phyloP scores from a whole-genome alignment of 345 rosid species.

The Linum trigynum region DNA sequence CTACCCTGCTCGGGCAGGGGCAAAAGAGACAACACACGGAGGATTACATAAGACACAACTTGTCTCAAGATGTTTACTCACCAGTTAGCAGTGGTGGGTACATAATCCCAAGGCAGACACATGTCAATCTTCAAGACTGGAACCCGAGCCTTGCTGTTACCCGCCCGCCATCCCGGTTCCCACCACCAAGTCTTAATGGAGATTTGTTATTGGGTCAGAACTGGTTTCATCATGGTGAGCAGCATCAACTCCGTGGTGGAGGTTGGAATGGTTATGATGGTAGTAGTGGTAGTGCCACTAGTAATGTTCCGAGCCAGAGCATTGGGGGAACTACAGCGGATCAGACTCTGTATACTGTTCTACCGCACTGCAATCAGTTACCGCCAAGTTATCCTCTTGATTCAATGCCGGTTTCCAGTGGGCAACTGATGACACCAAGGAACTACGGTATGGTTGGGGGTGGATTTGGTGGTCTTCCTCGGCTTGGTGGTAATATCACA shows the following conservation, averaged over 20 bases:
- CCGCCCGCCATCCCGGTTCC: constrained; percentile 40
- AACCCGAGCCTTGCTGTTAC: constrained; percentile 24
- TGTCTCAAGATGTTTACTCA: constrained; percentile 37
- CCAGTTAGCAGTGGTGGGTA: constrained; percentile 37
- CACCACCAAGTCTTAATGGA: constrained; percentile 30
- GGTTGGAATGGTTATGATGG: constrained; percentile 50
- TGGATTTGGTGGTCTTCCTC: neutral
- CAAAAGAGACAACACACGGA: constrained; percentile 43
- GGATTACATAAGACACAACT: constrained; percentile 45
- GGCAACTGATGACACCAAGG: constrained; percentile 48
- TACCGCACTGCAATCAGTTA: constrained; percentile 62
- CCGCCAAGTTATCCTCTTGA: constrained; percentile 34
- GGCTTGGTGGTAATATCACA: constrained; percentile 33
- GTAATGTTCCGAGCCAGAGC: constrained; percentile 28
- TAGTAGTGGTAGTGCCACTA: constrained; percentile 6
- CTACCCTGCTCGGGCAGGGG: constrained; percentile 38
- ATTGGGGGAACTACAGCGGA: constrained; percentile 44
- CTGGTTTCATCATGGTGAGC: constrained; percentile 48
- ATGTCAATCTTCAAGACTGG: constrained; percentile 50
- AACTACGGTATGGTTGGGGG: constrained; percentile 50
- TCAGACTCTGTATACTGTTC: constrained; percentile 65
- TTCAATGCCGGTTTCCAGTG: constrained; percentile 37
- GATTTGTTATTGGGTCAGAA: constrained; percentile 47
- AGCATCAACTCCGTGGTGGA: constrained; percentile 43
- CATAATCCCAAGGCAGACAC: constrained; percentile 46